Evolutionary conservation across 768 basidiomycete species (phyloP), one percentile per base, ranked within the genome.

Genomic region (Collybia nuda): DNA sequence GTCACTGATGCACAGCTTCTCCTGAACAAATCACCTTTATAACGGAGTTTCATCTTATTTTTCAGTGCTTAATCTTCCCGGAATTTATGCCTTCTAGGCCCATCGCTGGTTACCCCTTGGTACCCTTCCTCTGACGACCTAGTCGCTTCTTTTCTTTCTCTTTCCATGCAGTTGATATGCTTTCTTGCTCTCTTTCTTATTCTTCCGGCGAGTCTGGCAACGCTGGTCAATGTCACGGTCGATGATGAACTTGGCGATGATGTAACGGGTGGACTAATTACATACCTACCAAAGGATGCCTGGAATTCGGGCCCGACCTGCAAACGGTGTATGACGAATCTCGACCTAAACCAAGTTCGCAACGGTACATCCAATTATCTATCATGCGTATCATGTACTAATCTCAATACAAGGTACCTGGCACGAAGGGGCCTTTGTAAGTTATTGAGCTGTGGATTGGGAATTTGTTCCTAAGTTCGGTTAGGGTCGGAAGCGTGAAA

Each of bases 181-280:
- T 32, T 32, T 32, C 7, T 32, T 32, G 32, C 32, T 14, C 14
- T 51, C 14, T 40, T 55, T 36, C 41, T 54, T 38, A 45, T 21
- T 40, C 38, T 57, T 45, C n/a, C 51, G 24, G 38, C 44, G 12
- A 53, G 41, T 18, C 47, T 53, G 43, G 55, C 54, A 18, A 22
- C 35, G 22, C 58, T 59, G 29, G 51, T 55, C 51, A 76, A 77
- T 50, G 56, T 70, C 24, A 76, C 75, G 4, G 66, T 78, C 32
- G 75, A 78, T 64, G 75, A 76, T 57, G 64, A 64, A 32, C 54
- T 57, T 22, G 66, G 67, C 29, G 66, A 72, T 54, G 50, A 59
- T 14, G 17, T 48, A 18, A 70, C 68, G 35, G 65, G 71, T 22
- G 54, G 48, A 15, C 53, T 46, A 7, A 62, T 76, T 18, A 50